Base-by-base conservation (phyloP, 257 asterid species). In the Forsythia viridissima region DNA sequence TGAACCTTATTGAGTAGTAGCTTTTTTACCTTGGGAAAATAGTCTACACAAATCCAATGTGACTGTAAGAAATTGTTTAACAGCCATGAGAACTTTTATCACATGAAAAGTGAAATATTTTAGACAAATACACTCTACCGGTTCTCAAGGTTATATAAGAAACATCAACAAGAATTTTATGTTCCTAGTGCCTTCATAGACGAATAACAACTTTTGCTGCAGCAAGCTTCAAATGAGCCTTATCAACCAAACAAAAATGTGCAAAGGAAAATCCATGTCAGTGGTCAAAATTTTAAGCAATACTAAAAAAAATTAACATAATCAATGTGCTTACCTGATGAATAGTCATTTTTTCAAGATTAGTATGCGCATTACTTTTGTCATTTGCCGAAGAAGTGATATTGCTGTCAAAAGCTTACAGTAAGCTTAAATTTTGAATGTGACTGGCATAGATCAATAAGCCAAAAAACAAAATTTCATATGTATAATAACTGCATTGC, bases 121-220 rank as follows among this genome's bases (percentile, higher is more conserved):
- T n/a, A n/a, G n/a, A n/a, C n/a, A n/a, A n/a, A 44, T 72, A 65
- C 8, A 80, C 76, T 80, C 79, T 86, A 93, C 99, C 97, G 76
- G 92, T 88, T 83, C 89, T 89, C 79, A 96, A 77, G 59, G 99
- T 83, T 51, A 89, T 88, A 82, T 93, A 90, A 84, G 92, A 87
- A 79, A 92, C 91, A 84, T 93, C 96, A 73, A 87, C 80, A 0
- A 98, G 97, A 87, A 96, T 92, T 87, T 90, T 93, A 74, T 93
- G 94, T 82, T 96, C 99, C 99, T 98, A 96, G 77, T 86, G 89
- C 84, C 86, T 96, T 61, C 94, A 93, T 42, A 96, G 85, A 79
- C 99, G 99, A 85, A 96, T 97, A 85, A 96, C 85, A 80, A 98
- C 92, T 83, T 96, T 96, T 20, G 97, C 97, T 42, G 99, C 99